phyloP scores from a whole-genome alignment of 2,329 filamentous ascomycete genomes.

The Colletotrichum simmondsii region DNA sequence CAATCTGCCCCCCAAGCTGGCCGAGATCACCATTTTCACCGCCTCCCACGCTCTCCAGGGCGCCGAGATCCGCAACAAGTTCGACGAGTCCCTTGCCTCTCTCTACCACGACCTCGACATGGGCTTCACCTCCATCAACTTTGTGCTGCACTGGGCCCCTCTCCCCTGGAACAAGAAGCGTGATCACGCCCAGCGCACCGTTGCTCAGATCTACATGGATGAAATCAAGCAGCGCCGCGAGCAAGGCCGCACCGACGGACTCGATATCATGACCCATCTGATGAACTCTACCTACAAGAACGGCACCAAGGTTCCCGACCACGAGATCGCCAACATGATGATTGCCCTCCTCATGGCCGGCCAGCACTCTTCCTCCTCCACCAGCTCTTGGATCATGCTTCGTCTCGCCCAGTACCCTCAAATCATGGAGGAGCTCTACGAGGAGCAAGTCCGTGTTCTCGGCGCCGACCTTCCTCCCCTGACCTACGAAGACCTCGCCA shows the following conservation, averaged over 20 bases:
- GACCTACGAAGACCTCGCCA: conserved; percentile 80
- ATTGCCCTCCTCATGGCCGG: conserved; percentile 93
- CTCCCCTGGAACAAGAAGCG: conserved; percentile 89
- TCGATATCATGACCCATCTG: conserved; percentile 91
- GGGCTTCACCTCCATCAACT: conserved; percentile 91
- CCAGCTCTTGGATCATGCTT: conserved; percentile 85
- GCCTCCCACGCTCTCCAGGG: conserved; percentile 88
- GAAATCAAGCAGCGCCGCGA: conserved; percentile 80
- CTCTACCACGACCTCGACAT: conserved; percentile 91
- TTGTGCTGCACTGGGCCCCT: conserved; percentile 88
- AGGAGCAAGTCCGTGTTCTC: conserved; percentile 81
- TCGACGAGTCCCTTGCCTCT: conserved; percentile 82
- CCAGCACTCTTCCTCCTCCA: conserved; percentile 89
- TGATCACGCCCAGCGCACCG: conserved; percentile 81
- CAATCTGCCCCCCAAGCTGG: conserved; percentile 80
- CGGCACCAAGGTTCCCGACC: conserved; percentile 80
- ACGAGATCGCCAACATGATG: conserved; percentile 92
- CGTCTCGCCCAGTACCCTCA: conserved; percentile 82
- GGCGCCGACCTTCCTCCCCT: conserved; percentile 81
- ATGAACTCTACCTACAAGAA: conserved; percentile 90
- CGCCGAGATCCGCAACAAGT: conserved; percentile 81
- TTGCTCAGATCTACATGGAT: conserved; percentile 84
- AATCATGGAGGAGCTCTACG: conserved; percentile 82
- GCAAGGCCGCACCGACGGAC: conserved; percentile 59
- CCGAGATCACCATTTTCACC: conserved; percentile 90